Percentiles rank a stretch among this genome's conserved stretches.
phyloP scores from a whole-genome alignment of 495 filamentous ascomycete species.

The Cudoniella acicularis region DNA sequence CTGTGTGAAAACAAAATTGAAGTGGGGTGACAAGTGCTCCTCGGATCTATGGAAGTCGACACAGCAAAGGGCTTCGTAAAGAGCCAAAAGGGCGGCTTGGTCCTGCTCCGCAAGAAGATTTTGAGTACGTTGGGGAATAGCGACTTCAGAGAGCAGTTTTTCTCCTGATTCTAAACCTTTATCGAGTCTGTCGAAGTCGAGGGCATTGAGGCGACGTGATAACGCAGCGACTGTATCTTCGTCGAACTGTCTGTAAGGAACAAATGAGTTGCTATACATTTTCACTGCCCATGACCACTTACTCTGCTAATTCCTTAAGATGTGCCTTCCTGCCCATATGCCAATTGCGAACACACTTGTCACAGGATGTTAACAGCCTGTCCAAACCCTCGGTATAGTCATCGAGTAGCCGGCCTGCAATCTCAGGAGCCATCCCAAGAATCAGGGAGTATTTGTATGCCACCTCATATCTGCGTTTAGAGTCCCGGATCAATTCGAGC shows the following conservation, averaged over 20 bases:
- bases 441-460: constrained; percentile 26
- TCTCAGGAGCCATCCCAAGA: constrained; percentile 15
- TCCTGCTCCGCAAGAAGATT: constrained; percentile 32
- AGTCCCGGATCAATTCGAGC: constrained; percentile 16
- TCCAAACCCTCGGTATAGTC: constrained; percentile 37
- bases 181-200: constrained; percentile 61
- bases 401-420: constrained; percentile 4
- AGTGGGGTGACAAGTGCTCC: constrained; percentile 34
- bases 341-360: constrained; percentile 76
- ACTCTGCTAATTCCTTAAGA: constrained; percentile 56
- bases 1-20: constrained; percentile 73
- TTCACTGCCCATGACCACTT: constrained; percentile 15
- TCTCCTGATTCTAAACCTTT: constrained; percentile 47
- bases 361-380: constrained; percentile 59
- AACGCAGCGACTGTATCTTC: constrained; percentile 60
- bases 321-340: constrained; percentile 66
- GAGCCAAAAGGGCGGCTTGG: constrained; percentile 39
- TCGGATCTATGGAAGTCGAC: constrained; percentile 36
- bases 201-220: constrained; percentile 48
- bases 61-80: constrained; percentile 53
- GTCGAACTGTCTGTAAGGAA: constrained; percentile 52
- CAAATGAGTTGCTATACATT: constrained; percentile 12
- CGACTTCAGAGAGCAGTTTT: constrained; percentile 32
- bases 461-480: constrained; percentile 15
- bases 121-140: constrained; percentile 32